Evolutionary conservation across 2,329 filamentous ascomycete species (phyloP), one percentile per base, ranked within the genome.

Genomic region (Pseudogymnoascus sp.): DNA sequence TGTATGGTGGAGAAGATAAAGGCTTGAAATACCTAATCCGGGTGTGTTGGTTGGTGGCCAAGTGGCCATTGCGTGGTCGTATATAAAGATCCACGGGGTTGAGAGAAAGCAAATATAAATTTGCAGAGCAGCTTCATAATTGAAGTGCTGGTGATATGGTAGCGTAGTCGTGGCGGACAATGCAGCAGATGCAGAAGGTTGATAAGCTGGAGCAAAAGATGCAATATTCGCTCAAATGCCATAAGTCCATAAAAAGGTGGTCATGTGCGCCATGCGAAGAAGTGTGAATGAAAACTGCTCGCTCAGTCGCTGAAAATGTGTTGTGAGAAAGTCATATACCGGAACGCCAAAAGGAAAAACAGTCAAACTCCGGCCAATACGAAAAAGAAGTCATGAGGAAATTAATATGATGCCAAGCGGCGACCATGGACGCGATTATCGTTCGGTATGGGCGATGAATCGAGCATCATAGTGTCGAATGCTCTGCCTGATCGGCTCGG

Each of bases 331-430:
- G 59, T 61, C 41, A 43, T 49, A 49, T 43, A 43, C 60, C 43
- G 49, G 26, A 61, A 61, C 60, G 60, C 60, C 60, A 41, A 61
- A 61, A 37, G 60, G 39, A 21, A 61, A 61, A 45, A 26, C n/a
- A 33, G 7, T 23, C 21, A 33, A 55, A 55, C 49, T 33, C 26
- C 49, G 37, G 52, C 45, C 19, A 62, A 29, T 14, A 62, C 31
- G 38, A 60, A 26, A 60, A 41, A 23, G 60, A 62, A 60, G 61
- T 62, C 43, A 38, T 49, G 29, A 62, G 37, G 31, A 26, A 63
- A 58, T 80, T 75, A 88, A 72, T 85, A 88, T 10, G 85, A 88
- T 60, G 81, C 84, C 81, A 87, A 84, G 61, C 85, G 83, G 70
- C 84, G 80, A 66, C 80, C 76, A 68, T 81, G 78, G 63, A 78